Base-by-base conservation (phyloP, 495 filamentous ascomycete species). In the Aspergillus incahuasiensis region DNA sequence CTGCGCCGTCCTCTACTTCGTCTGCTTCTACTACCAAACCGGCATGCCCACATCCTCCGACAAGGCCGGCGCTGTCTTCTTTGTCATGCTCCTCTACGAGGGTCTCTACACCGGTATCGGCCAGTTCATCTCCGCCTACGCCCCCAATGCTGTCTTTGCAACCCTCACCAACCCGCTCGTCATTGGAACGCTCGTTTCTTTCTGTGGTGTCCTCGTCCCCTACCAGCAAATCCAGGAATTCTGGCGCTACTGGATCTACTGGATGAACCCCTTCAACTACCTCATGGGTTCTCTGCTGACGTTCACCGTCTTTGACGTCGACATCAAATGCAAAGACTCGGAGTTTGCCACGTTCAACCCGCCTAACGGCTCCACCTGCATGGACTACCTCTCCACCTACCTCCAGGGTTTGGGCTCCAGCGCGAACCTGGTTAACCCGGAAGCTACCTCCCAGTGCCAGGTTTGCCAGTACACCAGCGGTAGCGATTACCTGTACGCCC, bases 181-280 rank as follows among this genome's bases (percentile, higher is more conserved):
- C 52, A 65, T 81, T 49, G 83, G 81, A 61, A 80, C 79, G 18
- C 76, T 88, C 60, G 76, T 71, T 55, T 79, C 80, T 50, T 79
- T 83, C 64, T 85, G 84, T 55, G 79, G 78, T 59, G 77, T 77
- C 24, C 73, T 87, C 57, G 75, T 73, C 45, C 76, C 78, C 52
- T 77, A 74, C 44, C 48, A 47, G 0, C 67, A 75, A 48, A 85
- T 87, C 22, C 71, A 76, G 24, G 79, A 68, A 3, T 77, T 88
- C 54, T 87, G 86, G 56, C 72, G 80, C 16, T 91, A 90, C 79
- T 90, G 86, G 87, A 86, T 87, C 58, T 90, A 90, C 69, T 84
- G 78, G 52, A 68, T 88, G 57, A 86, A 84, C 30, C 86, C 88
- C 6, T 82, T 89, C 62, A 86, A 83, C 16, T 90, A 91, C 56